Evolutionary conservation across 305 asterid species (phyloP), one percentile per base, ranked within the genome.

Genomic region (Plantago lanceolata): DNA sequence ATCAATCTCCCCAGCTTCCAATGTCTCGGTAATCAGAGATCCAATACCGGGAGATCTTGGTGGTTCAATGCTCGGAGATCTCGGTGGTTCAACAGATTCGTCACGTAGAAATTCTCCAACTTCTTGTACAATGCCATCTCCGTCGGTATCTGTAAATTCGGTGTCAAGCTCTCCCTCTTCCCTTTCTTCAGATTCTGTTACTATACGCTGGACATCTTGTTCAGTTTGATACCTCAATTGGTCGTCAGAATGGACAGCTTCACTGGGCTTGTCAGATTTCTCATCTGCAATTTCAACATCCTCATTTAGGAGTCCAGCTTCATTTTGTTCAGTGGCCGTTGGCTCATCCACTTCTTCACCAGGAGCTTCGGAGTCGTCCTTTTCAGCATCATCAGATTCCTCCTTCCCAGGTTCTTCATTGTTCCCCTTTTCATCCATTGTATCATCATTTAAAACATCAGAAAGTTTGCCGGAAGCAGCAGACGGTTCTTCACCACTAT

Each of bases 101-200:
- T 71, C 90, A 50, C 50, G 65, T 63, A 73, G 75, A 21, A 55
- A 75, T 19, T 61, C 65, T 18, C 45, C 63, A n/a, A 24, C 40
- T 12, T 47, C 64, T 8, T 44, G 51, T 6, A 63, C 17, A 56
- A 70, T 71, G 79, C 78, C 73, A 63, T 77, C 86, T 29, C 75
- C 88, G 28, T 87, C 95, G 50, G 54, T 65, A 60, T 86, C 95
- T 21, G 63, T 75, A 48, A 64, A 69, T 24, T 89, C 96, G 12
- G 78, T 62, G 49, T 59, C 81, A 66, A 86, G 64, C 79, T 90
- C 99, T 19, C 95, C 97, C 80, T 90, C 99, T 72, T 93, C 99
- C 73, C 77, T 79, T 21, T 89, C 97, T 51, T 74, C 85, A 17
- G 79, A 72, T 68, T 87, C 97, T 20, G 77, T 62, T 48, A 77